phyloP scores from a whole-genome alignment of 2,329 filamentous ascomycete genomes.

The Colletotrichum musicola region DNA sequence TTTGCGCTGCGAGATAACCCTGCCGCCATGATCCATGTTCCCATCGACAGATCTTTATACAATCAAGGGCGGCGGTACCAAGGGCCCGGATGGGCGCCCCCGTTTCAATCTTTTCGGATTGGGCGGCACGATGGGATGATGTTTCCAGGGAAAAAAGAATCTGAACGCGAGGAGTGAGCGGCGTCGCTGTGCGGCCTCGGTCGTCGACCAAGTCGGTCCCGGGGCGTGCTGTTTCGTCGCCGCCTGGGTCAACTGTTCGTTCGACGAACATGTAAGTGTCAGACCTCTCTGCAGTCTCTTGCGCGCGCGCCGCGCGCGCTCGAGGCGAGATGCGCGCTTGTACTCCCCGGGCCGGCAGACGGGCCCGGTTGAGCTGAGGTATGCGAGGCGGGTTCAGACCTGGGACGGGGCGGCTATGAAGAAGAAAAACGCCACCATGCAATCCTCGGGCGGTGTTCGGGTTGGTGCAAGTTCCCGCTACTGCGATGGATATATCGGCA shows the following conservation, averaged over 20 bases:
- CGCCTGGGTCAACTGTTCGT: slow-evolving; percentile 16
- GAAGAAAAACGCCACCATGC: slow-evolving; percentile 25
- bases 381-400: slow-evolving; percentile 26
- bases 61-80: slow-evolving; percentile 5
- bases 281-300: slow-evolving; percentile 1
- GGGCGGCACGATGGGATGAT: slow-evolving; percentile 24
- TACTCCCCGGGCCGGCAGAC: slow-evolving; percentile 6
- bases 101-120: slow-evolving; percentile 32
- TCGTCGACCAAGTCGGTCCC: slow-evolving; percentile 27
- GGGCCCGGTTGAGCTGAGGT: slow-evolving; percentile 5
- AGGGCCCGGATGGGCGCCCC: slow-evolving; percentile 15
- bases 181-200: slow-evolving; percentile 6
- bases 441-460: slow-evolving; percentile 34
- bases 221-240: slow-evolving; percentile 1
- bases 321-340: slow-evolving; percentile 4
- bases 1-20: slow-evolving; percentile 9
- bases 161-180: slow-evolving; percentile 33
- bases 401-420: background rate
- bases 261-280: slow-evolving; percentile 3
- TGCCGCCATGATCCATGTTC: slow-evolving; percentile 20
- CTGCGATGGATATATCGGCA: slow-evolving; percentile 25
- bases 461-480: slow-evolving; percentile 20
- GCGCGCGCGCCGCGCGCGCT: background rate
- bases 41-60: slow-evolving; percentile 25
- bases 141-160: slow-evolving; percentile 16